Evolutionary conservation across 2,329 filamentous ascomycete species (phyloP).

Genomic region (Myriosclerotinia scirpicola): DNA sequence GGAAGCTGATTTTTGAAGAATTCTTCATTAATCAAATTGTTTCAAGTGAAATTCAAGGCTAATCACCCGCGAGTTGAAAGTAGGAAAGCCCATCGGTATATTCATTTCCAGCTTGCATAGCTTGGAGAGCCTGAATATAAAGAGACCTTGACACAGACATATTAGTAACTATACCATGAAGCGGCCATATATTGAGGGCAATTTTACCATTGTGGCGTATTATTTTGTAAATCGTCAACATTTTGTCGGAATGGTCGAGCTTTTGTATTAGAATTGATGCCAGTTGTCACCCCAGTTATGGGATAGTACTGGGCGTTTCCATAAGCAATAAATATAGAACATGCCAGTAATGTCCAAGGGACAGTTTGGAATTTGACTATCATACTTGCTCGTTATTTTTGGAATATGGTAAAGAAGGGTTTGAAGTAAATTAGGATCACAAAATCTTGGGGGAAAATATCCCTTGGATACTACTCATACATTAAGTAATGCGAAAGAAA

Average conservation of each 20-base stretch:
- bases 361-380: not conserved
- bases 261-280: slow-evolving; percentile 26
- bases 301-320: slow-evolving; percentile 20
- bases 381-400: not conserved
- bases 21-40: not conserved
- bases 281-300: slow-evolving; percentile 32
- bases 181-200: not conserved
- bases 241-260: slow-evolving; percentile 32
- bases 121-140: slow-evolving; percentile 25
- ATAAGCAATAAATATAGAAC: not conserved
- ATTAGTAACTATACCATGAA: slow-evolving; percentile 13
- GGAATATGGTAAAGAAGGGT: not conserved
- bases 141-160: slow-evolving; percentile 29
- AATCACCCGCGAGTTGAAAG: slow-evolving; percentile 34
- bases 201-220: slow-evolving; percentile 23
- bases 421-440: not conserved
- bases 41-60: not conserved
- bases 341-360: slow-evolving; percentile 1
- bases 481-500: not conserved
- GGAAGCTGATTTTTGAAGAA: not conserved
- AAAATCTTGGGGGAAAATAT: not conserved
- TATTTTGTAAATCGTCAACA: slow-evolving; percentile 33
- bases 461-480: slow-evolving; percentile 3
- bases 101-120: slow-evolving; percentile 32
- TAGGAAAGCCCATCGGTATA: slow-evolving; percentile 29